Evolutionary conservation across 768 basidiomycete genomes (phyloP), one percentile per base, ranked within the genome.

Genomic region (Termitomyces sp.): DNA sequence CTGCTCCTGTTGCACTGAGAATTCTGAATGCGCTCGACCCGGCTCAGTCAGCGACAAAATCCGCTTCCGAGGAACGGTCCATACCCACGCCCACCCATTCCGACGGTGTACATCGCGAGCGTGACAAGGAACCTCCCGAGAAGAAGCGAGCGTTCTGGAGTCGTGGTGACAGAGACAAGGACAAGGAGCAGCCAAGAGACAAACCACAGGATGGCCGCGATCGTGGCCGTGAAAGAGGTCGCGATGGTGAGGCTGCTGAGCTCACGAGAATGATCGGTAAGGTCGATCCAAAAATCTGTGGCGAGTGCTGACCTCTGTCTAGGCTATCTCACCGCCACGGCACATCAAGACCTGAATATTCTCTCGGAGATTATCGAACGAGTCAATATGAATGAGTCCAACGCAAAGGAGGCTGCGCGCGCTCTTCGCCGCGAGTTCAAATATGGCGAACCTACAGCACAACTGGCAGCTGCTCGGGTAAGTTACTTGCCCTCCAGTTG

Each of bases 381-480:
- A 35, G 89, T 90, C 4, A 90, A 89, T 1, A 70, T 81, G 2
- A 88, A 66, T 63, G 90, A 94, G 56, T 67, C 71, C 9, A 85
- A 85, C 54, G 90, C 91, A 10, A 94, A 89, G 67, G 94, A 94
- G 66, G 92, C 93, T 0, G 84, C 88, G 6, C 84, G 85, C 54
- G 90, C 93, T 1, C 75, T 95, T 45, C 75, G 93, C 50, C 81
- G 86, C 44, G 92, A 93, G 69, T 92, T 97, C 79, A 94, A 94
- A 85, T 90, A 86, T 65, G 90, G 87, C 5, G 87, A 89, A 67
- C 87, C 90, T 2, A 68, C 85, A 36, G 84, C 85, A 3, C 89
- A 90, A 68, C 72, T 92, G 7, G 85, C 88, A 26, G 90, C 90
- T 22, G 89, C 90, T 20, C 74, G 89, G 60, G 88, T 88, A 65